These are phyloP conservation scores for Fraxinus xanthoxyloides DNA, from an alignment of 305 asterid species.

Conservation along the genomic window DNA sequence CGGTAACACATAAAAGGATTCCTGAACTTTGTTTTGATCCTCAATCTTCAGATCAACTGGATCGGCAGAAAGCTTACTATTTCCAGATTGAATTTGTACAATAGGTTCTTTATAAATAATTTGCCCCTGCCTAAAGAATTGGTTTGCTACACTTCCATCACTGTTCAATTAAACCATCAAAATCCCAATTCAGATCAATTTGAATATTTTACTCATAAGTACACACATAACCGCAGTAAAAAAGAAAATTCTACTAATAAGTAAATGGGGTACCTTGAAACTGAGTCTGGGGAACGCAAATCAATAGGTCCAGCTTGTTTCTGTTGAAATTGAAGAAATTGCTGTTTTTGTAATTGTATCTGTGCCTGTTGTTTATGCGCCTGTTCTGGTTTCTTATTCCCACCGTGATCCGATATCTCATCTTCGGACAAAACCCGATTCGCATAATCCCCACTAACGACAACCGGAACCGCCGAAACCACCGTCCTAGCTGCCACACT, in stretches of 20 bases:
- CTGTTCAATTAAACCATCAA: constrained; percentile 3
- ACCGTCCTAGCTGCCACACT: constrained; percentile 34
- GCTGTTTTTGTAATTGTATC: constrained; percentile 19
- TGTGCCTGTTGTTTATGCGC: constrained; percentile 22
- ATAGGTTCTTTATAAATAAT: neutral
- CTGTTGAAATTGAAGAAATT: constrained; percentile 21
- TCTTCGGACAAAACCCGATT: constrained; percentile 58
- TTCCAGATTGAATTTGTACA: constrained; percentile 34
- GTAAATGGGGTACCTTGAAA: constrained; percentile 36
- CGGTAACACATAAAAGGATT: constrained; percentile 52
- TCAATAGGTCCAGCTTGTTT: constrained; percentile 15
- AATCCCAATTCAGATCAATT: constrained; percentile 20
- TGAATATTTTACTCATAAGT: neutral
- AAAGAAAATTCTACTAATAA: neutral
- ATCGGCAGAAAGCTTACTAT: constrained; percentile 26
- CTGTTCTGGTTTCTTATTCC: constrained; percentile 22
- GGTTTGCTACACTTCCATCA: neutral
- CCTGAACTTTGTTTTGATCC: constrained; percentile 56
- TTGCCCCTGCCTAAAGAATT: neutral
- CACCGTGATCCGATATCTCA: constrained; percentile 80
- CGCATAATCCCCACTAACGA: constrained; percentile 54
- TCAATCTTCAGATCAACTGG: constrained; percentile 43
- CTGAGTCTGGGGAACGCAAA: constrained; percentile 11
- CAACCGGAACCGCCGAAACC: constrained; percentile 43
- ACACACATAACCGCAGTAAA: neutral